phyloP scores from a whole-genome alignment of 73 alveolate species.

The Paramecium biaurelia region DNA sequence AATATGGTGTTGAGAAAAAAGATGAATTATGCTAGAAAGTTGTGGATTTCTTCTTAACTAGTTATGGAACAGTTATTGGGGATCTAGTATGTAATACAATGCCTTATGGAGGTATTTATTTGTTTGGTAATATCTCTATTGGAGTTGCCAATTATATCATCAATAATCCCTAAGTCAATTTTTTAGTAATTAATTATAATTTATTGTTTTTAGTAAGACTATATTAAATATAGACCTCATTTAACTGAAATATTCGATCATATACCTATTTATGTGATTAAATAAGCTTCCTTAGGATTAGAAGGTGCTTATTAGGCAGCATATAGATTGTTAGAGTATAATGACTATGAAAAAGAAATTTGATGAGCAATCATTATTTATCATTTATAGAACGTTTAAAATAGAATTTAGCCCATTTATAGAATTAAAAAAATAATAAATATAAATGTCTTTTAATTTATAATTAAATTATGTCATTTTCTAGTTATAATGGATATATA shows the following conservation, averaged over 20 bases:
- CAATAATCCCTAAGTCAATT: constrained; percentile 42
- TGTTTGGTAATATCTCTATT: constrained; percentile 57
- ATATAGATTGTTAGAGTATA: not conserved
- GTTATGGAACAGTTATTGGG: constrained; percentile 61
- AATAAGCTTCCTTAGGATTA: constrained; percentile 52
- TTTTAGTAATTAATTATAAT: not conserved
- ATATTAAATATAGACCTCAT: constrained; percentile 43
- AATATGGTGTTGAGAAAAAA: constrained; percentile 46
- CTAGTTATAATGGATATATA: not conserved
- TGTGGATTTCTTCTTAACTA: constrained; percentile 49
- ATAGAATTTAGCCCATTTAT: not conserved
- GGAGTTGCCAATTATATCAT: constrained; percentile 46
- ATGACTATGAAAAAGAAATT: not conserved
- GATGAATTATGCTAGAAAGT: constrained; percentile 53
- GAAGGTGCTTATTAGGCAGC: constrained; percentile 53
- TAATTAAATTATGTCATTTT: not conserved
- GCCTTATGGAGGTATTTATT: constrained; percentile 59
- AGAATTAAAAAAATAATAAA: not conserved
- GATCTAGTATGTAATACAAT: constrained; percentile 52
- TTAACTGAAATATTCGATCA: constrained; percentile 25
- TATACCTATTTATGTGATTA: constrained; percentile 62
- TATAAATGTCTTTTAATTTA: not conserved
- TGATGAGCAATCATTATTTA: not conserved
- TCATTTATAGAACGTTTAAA: not conserved
- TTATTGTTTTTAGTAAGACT: constrained; percentile 4